Conservation (phyloP, 164 flowering plant species). For the Vitis cinerea region DNA sequence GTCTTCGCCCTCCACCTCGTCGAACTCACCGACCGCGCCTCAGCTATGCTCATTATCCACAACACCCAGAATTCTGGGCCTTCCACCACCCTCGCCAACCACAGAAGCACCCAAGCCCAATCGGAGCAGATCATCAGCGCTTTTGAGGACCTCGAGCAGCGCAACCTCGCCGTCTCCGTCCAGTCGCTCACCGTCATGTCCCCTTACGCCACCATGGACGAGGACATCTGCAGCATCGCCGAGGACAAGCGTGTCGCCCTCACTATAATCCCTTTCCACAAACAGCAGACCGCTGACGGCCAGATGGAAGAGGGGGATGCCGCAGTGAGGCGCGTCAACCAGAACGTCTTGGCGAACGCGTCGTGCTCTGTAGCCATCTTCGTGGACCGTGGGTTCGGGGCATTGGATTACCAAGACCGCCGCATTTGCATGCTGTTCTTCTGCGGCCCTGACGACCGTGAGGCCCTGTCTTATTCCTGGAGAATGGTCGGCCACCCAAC, state of each 20-base stretch:
- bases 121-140: conserved; percentile 31
- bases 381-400: conserved; percentile 33
- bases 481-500: conserved; percentile 28
- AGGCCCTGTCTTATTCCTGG: conserved; percentile 45
- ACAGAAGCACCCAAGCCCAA: conserved; percentile 1
- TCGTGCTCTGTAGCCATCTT: conserved; percentile 47
- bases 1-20: conserved; percentile 44
- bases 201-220: conserved; percentile 38
- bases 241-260: conserved; percentile 31
- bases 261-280: conserved; percentile 42
- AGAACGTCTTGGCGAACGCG: conserved; percentile 24
- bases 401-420: background rate
- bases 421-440: conserved; percentile 29
- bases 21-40: conserved; percentile 39
- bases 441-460: conserved; percentile 51
- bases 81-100: background rate
- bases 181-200: conserved; percentile 36
- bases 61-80: conserved; percentile 7
- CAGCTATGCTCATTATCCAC: conserved; percentile 39
- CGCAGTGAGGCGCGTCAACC: conserved; percentile 19
- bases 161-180: background rate
- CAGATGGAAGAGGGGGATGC: conserved; percentile 20
- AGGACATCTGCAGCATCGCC: conserved; percentile 39
- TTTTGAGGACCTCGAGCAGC: conserved; percentile 22
- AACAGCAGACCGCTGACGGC: conserved; percentile 15